Base-by-base conservation (phyloP, 1,139 yeast genomes). In the Saccharomyces hybrid region DNA sequence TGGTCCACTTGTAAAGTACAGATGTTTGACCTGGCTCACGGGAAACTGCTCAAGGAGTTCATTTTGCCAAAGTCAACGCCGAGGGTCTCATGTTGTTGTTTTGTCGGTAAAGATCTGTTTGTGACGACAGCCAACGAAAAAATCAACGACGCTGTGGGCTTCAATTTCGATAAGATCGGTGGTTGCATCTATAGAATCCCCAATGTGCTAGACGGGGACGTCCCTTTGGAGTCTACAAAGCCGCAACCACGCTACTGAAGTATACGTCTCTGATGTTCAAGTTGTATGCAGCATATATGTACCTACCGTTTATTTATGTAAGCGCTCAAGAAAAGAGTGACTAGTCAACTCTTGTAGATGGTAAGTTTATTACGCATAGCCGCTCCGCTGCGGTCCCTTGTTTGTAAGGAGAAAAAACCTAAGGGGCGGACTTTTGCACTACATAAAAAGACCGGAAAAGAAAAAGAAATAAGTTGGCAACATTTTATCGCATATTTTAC, bases 91-190 rank as follows among this genome's bases (percentile, higher is more conserved):
- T 87, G 96, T 66, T 84, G 86, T 48, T 78, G 85, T 0, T 76
- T 87, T 60, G 95, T 90, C 5, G 95, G 96, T 2, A 79, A 82
- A 63, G 85, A 82, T 55, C 62, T 90, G 56, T 84, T 78, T 63
- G 80, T 89, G 50, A 86, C 96, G 11, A 78, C 86, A 24, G 96
- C 86, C 1, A 81, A 81, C 60, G 64, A 73, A 58, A 70, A 78
- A 51, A 54, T 62, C n/a, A 50, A 52, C 48, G 59, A 55, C 32
- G 51, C 53, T 12, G 54, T 32, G 5, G 14, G 32, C 2, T 34
- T 26, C 24, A 34, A 52, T 21, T 50, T 47, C 9, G 59, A 60
- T 32, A 27, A 11, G 4, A 12, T 42, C 8, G 65, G 63, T 31
- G 64, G 65, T 2, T 52, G 56, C n/a, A 48, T 60, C 29, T 61